Evolutionary conservation across 1,284 basidiomycete species (phyloP).

Genomic region (Trametes sp.): DNA sequence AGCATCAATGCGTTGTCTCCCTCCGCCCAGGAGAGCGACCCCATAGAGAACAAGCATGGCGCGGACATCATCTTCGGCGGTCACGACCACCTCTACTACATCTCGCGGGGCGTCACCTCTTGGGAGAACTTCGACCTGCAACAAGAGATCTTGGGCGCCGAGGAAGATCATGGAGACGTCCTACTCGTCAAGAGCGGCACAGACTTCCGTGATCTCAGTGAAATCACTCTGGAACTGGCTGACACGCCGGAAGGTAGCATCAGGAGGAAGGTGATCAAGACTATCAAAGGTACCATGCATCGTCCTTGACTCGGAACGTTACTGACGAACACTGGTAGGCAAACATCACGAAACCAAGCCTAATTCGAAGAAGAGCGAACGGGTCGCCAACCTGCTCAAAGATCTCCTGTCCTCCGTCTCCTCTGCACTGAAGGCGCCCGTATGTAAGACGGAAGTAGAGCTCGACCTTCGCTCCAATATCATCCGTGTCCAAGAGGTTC

Average conservation of each 20-base stretch:
- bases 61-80: slow-evolving; percentile 89
- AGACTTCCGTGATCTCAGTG: slow-evolving; percentile 89
- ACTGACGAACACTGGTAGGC: slow-evolving; percentile 48
- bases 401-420: slow-evolving; percentile 77
- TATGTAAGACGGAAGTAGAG: slow-evolving; percentile 73
- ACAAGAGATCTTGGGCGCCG: slow-evolving; percentile 70
- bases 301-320: too few relatives aligned
- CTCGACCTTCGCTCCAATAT: slow-evolving; percentile 81
- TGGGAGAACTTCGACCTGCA: slow-evolving; percentile 79
- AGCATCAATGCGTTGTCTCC: slow-evolving; percentile 68
- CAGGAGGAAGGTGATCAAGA: slow-evolving; percentile 71
- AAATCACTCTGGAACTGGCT: slow-evolving; percentile 71
- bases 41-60: slow-evolving; percentile 70
- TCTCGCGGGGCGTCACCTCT: slow-evolving; percentile 74
- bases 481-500: slow-evolving; percentile 76
- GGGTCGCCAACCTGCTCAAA: slow-evolving; percentile 68
- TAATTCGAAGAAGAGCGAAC: slow-evolving; percentile 63
- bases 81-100: slow-evolving; percentile 90
- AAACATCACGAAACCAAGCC: slow-evolving; percentile 71
- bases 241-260: slow-evolving; percentile 69
- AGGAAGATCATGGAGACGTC: slow-evolving; percentile 77
- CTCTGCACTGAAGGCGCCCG: slow-evolving; percentile 72
- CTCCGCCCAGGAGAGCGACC: slow-evolving; percentile 52
- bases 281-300: slow-evolving; percentile 59
- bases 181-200: slow-evolving; percentile 88